Base-by-base conservation (phyloP, 2,329 filamentous ascomycete species). In the Lizonia empirigonia region DNA sequence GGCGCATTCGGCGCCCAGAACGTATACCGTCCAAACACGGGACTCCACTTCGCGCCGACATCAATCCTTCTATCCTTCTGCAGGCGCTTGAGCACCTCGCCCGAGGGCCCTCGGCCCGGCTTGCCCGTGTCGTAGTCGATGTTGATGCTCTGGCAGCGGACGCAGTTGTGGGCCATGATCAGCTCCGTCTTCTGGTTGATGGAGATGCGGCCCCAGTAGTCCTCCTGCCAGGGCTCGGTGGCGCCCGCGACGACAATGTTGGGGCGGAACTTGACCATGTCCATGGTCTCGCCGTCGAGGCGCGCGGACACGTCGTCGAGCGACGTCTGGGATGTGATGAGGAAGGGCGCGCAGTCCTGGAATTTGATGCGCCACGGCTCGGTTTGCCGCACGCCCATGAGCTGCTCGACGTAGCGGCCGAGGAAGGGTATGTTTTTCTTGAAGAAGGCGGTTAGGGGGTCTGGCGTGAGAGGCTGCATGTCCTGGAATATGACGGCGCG, bases 261-360 rank as follows among this genome's bases (percentile, higher is more conserved):
- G 4, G 77, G 77, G 3, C 77, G 67, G 59, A 78, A 78, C 49
- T 79, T 79, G 5, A 70, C 72, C 12, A 79, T 72, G 53, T 79
- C 76, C 69, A 77, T 76, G 37, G 65, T 44, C 38, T 69, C 58
- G 10, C 65, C 70, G 0, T 67, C 64, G 0, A 69, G 60, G 0
- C 79, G 63, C 5, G 74, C 65, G 7, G 82, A 84, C 37, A 95
- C 82, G 60, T 89, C 80, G 16, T 78, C 73, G n/a, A 92, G 80
- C 1, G 89, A 94, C 2, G 84, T 81, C 53, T 85, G 80, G 0
- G 86, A 89, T 5, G 87, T 80, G 19, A 96, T 72, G 12, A 96
- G 81, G 68, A 88, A 89, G 0, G 90, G 87, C 1, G 89, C 89
- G 56, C 83, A 83, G 71, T 94, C 90, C 30, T 85, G 83, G 72